These are phyloP conservation scores for Lepiota subincarnata DNA, from an alignment of 768 basidiomycete genomes.

Conservation along the genomic window DNA sequence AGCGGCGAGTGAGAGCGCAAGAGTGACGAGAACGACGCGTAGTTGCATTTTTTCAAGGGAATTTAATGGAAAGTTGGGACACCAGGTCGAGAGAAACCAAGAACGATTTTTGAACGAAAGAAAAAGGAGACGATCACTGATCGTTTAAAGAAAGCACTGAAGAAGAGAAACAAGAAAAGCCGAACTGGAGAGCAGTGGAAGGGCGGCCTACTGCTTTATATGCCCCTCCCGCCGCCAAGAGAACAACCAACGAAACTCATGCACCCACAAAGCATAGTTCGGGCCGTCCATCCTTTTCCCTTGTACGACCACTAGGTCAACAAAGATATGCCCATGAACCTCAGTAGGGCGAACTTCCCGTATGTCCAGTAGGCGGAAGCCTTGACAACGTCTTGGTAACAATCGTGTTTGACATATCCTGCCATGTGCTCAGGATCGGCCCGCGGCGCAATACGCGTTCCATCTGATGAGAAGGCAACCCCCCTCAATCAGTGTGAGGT, in stretches of 20 bases:
- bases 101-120: neutral
- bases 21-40: conserved; percentile 32
- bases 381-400: neutral
- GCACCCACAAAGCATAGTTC: no score
- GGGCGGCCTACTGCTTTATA: conserved; percentile 30
- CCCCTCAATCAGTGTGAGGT: neutral
- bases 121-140: conserved; percentile 22
- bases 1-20: conserved; percentile 27
- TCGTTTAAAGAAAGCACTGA: conserved; percentile 15
- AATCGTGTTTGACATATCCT: neutral
- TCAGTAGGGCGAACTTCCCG: no score
- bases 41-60: conserved; percentile 28
- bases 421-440: neutral
- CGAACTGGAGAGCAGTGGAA: conserved; percentile 8
- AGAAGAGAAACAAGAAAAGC: conserved; percentile 13
- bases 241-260: no score
- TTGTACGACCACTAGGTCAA: no score
- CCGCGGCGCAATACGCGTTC: neutral
- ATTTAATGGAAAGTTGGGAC: conserved; percentile 19
- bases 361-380: neutral
- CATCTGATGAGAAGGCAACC: neutral
- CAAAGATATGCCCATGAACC: no score
- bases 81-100: conserved; percentile 22
- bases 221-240: conserved; percentile 19
- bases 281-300: no score